Conservation (phyloP, 768 basidiomycete species). For the Rhodotorula taiwanensis region DNA sequence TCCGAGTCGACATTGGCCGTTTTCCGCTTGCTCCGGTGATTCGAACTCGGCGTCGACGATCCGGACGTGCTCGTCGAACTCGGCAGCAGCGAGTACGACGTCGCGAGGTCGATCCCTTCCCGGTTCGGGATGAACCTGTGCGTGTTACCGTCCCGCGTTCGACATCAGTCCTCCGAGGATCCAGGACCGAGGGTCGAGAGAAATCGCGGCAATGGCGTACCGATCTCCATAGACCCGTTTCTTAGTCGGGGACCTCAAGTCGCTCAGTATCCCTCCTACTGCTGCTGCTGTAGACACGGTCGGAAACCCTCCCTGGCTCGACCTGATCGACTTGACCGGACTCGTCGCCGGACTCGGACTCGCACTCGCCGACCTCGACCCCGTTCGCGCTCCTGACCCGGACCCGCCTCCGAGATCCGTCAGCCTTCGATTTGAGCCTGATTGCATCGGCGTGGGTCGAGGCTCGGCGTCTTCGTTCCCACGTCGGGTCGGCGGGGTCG, state of each 20-base stretch:
- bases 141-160: too few species aligned
- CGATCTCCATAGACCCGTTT: constrained; percentile 46
- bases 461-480: too few species aligned
- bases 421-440: too few species aligned
- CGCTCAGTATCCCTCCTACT: background rate
- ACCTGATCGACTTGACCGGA: background rate
- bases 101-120: constrained; percentile 57
- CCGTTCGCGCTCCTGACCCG: too few species aligned
- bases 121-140: constrained; percentile 61
- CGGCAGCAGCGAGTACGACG: constrained; percentile 58
- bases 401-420: too few species aligned
- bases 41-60: constrained; percentile 52
- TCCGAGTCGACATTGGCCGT: constrained; percentile 59
- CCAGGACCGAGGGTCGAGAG: too few species aligned
- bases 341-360: constrained; percentile 8
- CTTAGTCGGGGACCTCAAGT: constrained; percentile 25
- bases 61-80: constrained; percentile 42
- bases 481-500: too few species aligned
- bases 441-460: too few species aligned
- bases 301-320: constrained; percentile 5
- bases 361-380: too few species aligned
- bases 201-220: too few species aligned
- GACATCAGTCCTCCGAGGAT: too few species aligned
- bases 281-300: background rate
- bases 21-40: constrained; percentile 55